Base-by-base conservation (phyloP, 163 green algal genomes). In the Picocystis sp. region DNA sequence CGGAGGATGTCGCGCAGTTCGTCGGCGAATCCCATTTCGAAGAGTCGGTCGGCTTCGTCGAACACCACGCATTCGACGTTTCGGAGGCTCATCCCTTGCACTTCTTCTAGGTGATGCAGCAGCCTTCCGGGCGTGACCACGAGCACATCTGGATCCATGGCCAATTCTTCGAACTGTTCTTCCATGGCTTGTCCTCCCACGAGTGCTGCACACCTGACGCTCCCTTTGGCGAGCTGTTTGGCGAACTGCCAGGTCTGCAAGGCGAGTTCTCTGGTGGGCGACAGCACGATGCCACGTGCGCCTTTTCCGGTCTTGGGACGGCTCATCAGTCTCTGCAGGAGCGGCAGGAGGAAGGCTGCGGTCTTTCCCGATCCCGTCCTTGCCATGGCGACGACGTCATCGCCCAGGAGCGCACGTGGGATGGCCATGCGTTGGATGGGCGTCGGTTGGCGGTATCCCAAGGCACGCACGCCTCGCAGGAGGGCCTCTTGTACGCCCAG, bases 311-410 rank as follows among this genome's bases (percentile, higher is more conserved):
- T 38, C 29, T 38, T 38, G 5, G 29, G 29, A 12, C 29, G 29
- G 29, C 29, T 38, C 29, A 29, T 33, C 47, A 19, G 25, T 14
- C 47, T 56, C 15, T 53, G 22, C 17, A 53, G 22, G 50, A 75
- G 56, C 34, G 66, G 66, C n/a, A 76, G 56, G 17, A 76, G 47
- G 51, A 75, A 76, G 34, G 61, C 66, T 17, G 50, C 89, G 3
- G 90, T 99, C 65, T 99, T 99, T 55, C 90, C 90, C 24, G 75
- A 91, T 29, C 90, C 90, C 17, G 90, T 99, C 14, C 89, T 51
- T 15, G 67, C 67, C 45, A 38, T 38, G 29, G 29, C 29, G 5
- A 38, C 29, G 29, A 38, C 29, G 29, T 38, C 29, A 8, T 38
- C 29, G 29, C 29, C 29, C 29, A 38, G 8, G 29, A 38, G 29